Evolutionary conservation across 2,329 filamentous ascomycete genomes (phyloP).

Genomic region (Aureobasidium sp.): DNA sequence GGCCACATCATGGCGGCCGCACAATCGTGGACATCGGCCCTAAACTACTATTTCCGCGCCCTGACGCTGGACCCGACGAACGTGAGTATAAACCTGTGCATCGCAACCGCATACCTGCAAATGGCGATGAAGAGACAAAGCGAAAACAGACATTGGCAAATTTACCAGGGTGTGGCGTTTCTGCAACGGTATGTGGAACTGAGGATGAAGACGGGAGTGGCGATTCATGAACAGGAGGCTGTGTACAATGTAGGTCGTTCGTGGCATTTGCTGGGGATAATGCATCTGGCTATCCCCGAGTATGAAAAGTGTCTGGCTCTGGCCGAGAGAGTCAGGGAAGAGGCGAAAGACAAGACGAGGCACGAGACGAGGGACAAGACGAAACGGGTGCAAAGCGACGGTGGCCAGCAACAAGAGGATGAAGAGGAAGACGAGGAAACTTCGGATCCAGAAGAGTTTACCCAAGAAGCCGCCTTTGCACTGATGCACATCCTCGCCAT

Average conservation of each 20-base stretch:
- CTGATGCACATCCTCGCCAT: conserved; percentile 58
- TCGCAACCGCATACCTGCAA: conserved; percentile 79
- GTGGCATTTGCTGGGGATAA: conserved; percentile 66
- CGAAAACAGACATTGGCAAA: conserved; percentile 80
- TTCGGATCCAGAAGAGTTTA: conserved; percentile 51
- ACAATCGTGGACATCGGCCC: conserved; percentile 70
- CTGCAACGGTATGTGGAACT: conserved; percentile 63
- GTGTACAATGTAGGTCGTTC: conserved; percentile 71
- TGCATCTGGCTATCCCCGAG: conserved; percentile 61
- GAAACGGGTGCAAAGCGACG: no score
- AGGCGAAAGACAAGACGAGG: conserved; percentile 24
- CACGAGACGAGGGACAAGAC: no score
- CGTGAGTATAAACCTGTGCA: conserved; percentile 67
- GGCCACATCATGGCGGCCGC: conserved; percentile 82
- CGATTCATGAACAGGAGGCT: conserved; percentile 58
- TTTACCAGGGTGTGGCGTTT: conserved; percentile 78
- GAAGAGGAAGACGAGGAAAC: background rate
- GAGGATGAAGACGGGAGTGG: conserved; percentile 33
- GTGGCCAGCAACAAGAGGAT: no score
- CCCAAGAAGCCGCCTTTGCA: conserved; percentile 64
- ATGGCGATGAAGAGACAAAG: conserved; percentile 82
- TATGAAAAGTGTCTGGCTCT: conserved; percentile 55
- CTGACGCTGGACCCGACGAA: conserved; percentile 64
- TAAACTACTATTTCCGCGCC: conserved; percentile 73
- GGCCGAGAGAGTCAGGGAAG: conserved; percentile 35